Percentiles rank a stretch among this genome's conserved stretches.
Evolutionary conservation across 805 yeast species (phyloP).

Genomic region (Saccharomyces mikatae): DNA sequence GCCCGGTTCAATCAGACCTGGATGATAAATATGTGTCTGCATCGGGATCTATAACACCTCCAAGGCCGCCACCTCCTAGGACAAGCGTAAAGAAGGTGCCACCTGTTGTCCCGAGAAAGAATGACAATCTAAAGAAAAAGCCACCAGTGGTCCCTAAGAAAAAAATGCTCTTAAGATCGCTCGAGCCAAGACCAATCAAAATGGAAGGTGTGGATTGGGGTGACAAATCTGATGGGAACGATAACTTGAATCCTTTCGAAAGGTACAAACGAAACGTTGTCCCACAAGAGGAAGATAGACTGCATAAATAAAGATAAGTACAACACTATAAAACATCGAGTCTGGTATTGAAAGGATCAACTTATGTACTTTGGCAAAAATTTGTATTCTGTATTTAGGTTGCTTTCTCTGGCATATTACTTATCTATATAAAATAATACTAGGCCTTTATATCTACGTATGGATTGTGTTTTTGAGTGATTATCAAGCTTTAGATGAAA

Average conservation of each 20-base stretch:
- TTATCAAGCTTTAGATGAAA: not conserved
- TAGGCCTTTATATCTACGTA: not conserved
- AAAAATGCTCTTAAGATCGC: conserved; percentile 4
- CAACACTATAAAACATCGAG: not conserved
- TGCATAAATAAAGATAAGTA: conserved; percentile 15
- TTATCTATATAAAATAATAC: not conserved
- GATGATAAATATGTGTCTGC: not conserved
- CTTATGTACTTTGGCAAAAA: not conserved
- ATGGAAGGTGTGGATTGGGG: not conserved
- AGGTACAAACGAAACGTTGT: conserved; percentile 33
- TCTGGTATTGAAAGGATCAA: too few relatives aligned
- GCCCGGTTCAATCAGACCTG: not conserved
- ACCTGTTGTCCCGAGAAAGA: conserved; percentile 17
- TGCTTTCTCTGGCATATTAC: not conserved
- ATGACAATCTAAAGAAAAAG: conserved; percentile 6
- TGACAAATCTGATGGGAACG: conserved; percentile 10
- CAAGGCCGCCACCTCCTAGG: not conserved
- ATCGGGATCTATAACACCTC: not conserved
- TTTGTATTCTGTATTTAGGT: not conserved
- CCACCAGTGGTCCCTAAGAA: conserved; percentile 17
- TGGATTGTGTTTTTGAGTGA: not conserved
- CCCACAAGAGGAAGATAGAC: conserved; percentile 31
- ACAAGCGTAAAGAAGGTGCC: conserved; percentile 6
- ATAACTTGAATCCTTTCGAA: conserved; percentile 31
- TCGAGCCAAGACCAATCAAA: not conserved